Percentiles rank a stretch among this genome's conserved stretches.
phyloP scores from a whole-genome alignment of 2,329 filamentous ascomycete species.

The Basipetospora chlamydospora region DNA sequence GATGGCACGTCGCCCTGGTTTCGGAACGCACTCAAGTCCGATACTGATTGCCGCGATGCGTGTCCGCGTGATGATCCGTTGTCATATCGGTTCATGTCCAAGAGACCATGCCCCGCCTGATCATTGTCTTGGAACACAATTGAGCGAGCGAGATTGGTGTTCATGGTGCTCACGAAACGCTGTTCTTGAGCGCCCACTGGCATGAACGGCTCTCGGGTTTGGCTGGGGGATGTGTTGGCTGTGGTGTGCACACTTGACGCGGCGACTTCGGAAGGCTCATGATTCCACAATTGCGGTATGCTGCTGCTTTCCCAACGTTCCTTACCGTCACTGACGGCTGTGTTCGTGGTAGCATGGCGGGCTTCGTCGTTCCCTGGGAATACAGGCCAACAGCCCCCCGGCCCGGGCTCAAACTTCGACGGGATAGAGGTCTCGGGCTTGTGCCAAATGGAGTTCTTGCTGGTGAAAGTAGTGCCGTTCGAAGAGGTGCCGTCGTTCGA shows the following conservation, averaged over 20 bases:
- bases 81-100: not conserved
- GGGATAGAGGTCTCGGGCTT: too few species aligned
- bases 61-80: not conserved
- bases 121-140: slow-evolving; percentile 1
- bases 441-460: too few species aligned
- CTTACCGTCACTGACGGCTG: too few species aligned
- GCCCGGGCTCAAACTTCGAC: too few species aligned
- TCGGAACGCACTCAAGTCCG: not conserved
- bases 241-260: not conserved
- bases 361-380: not conserved
- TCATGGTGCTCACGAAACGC: not conserved
- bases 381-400: too few species aligned
- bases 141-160: too few species aligned
- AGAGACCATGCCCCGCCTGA: not conserved
- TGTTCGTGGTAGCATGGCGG: too few species aligned
- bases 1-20: slow-evolving; percentile 17
- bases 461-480: too few species aligned
- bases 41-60: not conserved
- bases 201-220: not conserved
- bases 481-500: too few species aligned
- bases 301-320: too few species aligned
- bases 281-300: slow-evolving; percentile 1
- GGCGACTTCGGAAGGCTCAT: not conserved
- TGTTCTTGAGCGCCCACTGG: not conserved
- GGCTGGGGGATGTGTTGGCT: not conserved